Conservation (phyloP, 2,329 filamentous ascomycete species). For the Aspergillus intermedius region DNA sequence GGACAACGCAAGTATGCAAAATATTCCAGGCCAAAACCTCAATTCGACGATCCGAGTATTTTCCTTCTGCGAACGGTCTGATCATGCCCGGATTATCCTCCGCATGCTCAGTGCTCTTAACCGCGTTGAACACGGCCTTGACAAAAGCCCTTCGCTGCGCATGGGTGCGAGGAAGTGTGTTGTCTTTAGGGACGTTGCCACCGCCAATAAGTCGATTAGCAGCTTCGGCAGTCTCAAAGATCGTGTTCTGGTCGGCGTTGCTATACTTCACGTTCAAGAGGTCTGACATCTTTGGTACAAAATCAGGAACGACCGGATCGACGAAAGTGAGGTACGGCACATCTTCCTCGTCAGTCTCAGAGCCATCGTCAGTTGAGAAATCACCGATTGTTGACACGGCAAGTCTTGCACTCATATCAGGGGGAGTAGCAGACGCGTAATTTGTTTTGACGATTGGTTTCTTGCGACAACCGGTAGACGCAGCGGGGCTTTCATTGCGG, state of each 20-base stretch:
- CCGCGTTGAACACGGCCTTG: slow-evolving; percentile 24
- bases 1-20: slow-evolving; percentile 17
- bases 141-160: slow-evolving; percentile 21
- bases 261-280: not conserved
- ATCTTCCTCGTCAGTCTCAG: not conserved
- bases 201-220: not conserved
- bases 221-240: not conserved
- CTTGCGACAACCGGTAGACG: not conserved
- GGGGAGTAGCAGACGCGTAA: not conserved
- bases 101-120: slow-evolving; percentile 22
- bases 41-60: slow-evolving; percentile 17
- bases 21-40: slow-evolving; percentile 30
- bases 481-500: not conserved
- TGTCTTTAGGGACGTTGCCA: slow-evolving; percentile 8
- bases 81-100: slow-evolving; percentile 28
- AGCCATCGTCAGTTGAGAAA: not conserved
- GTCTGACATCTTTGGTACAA: not conserved
- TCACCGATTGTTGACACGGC: not conserved
- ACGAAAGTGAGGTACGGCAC: not conserved
- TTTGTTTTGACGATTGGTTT: not conserved
- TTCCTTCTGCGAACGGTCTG: slow-evolving; percentile 21
- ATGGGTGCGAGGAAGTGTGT: slow-evolving; percentile 19
- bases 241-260: not conserved
- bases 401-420: not conserved
- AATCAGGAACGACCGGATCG: not conserved